These are phyloP conservation scores for Cutaneotrichosporon mucoides DNA, from an alignment of 1,284 basidiomycete genomes.

Conservation along the genomic window DNA sequence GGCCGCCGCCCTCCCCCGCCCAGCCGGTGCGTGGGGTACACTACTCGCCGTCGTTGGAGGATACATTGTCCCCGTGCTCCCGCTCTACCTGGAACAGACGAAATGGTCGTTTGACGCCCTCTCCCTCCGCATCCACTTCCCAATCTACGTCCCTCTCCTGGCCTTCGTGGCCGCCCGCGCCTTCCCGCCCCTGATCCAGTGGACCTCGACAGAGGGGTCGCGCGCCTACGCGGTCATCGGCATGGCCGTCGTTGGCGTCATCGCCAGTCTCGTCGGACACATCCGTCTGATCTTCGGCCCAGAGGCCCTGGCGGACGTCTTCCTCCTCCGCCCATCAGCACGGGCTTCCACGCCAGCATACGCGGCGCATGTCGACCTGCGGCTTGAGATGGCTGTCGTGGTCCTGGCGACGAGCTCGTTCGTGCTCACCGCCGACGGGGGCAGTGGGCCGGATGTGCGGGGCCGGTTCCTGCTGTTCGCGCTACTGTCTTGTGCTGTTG, in stretches of 20 bases:
- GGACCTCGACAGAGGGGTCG: not conserved
- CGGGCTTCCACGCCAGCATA: not conserved
- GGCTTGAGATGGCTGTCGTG: not conserved
- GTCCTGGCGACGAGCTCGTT: not conserved
- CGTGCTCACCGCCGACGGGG: not conserved
- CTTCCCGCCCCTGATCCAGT: not conserved
- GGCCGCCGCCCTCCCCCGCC: not conserved
- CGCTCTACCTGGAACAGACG: not conserved
- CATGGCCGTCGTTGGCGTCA: not conserved
- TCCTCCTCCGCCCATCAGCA: not conserved
- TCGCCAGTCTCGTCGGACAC: not conserved
- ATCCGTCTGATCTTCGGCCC: not conserved
- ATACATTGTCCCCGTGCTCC: not conserved
- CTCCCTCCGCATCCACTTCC: not conserved
- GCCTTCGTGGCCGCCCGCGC: not conserved
- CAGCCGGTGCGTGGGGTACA: not conserved
- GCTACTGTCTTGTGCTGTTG: not conserved
- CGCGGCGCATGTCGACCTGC: not conserved
- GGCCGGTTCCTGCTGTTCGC: not conserved
- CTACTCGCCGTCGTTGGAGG: not conserved
- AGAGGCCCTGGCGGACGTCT: not conserved
- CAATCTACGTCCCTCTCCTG: not conserved
- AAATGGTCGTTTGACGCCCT: not conserved
- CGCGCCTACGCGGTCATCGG: not conserved
- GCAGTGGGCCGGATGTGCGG: not conserved